These are phyloP conservation scores for Aspergillus piperis DNA, from an alignment of 2,329 filamentous ascomycete species.

Conservation along the genomic window DNA sequence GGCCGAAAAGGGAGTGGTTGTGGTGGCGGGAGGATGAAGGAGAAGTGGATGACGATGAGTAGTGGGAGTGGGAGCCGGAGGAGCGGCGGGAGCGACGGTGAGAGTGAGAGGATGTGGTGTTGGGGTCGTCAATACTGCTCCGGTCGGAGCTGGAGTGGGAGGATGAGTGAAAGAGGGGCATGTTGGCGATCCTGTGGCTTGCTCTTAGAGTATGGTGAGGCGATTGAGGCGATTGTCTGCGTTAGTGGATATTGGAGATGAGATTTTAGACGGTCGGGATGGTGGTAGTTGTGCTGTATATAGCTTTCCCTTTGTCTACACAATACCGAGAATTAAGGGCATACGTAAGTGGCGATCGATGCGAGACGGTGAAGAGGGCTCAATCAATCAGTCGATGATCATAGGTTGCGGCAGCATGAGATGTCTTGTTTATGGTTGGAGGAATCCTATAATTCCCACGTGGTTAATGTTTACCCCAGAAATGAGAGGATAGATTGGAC, in stretches of 20 bases:
- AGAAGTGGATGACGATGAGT: constrained; percentile 33
- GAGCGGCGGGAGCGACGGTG: constrained; percentile 30
- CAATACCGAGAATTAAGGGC: too few relatives aligned
- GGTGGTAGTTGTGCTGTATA: not conserved
- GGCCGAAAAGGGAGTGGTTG: constrained; percentile 25
- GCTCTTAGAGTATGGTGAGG: not conserved
- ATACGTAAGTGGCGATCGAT: not conserved
- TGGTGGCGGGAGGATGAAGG: constrained; percentile 15
- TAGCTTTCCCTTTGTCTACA: not conserved
- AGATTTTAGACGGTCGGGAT: not conserved
- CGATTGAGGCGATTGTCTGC: not conserved
- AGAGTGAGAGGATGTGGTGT: constrained; percentile 22
- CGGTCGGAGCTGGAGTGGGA: constrained; percentile 27
- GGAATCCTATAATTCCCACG: not conserved
- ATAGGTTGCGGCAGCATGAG: not conserved
- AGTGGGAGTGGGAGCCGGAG: constrained; percentile 41
- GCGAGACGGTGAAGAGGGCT: not conserved
- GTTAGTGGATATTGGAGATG: not conserved
- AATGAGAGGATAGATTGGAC: not conserved
- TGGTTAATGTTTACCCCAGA: not conserved
- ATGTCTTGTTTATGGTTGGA: not conserved
- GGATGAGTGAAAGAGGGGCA: constrained; percentile 28
- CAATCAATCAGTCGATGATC: not conserved
- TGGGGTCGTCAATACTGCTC: constrained; percentile 20
- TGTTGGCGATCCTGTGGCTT: constrained; percentile 5